phyloP scores from a whole-genome alignment of 192 early-diverging fungal species.

The Glomus cerebriforme region DNA sequence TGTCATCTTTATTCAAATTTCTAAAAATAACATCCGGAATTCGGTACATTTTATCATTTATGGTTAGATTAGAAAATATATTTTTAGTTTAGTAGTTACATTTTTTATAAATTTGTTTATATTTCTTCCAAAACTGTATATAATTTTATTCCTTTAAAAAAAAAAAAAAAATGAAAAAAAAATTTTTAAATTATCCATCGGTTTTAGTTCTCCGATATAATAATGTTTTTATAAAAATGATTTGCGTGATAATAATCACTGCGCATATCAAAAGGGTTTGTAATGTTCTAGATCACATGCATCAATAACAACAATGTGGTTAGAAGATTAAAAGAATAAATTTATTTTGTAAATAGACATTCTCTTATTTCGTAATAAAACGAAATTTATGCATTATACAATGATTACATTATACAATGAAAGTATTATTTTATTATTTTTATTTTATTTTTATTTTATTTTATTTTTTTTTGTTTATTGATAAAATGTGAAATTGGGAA shows the following conservation, averaged over 20 bases:
- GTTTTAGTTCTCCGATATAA: too few relatives aligned
- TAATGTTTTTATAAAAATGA: too few relatives aligned
- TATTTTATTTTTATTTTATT: too few relatives aligned
- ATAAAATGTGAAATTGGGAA: too few relatives aligned
- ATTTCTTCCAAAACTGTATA: background rate
- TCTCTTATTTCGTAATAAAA: background rate
- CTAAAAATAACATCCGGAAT: background rate
- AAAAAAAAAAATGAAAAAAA: too few relatives aligned
- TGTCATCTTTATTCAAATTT: background rate
- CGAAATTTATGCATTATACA: background rate
- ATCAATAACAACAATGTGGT: background rate
- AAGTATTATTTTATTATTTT: too few relatives aligned
- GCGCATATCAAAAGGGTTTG: background rate
- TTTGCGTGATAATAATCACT: too few relatives aligned
- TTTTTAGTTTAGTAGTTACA: background rate
- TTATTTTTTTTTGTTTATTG: too few relatives aligned
- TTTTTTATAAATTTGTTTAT: background rate
- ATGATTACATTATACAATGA: background rate
- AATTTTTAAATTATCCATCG: too few relatives aligned
- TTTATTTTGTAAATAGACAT: background rate
- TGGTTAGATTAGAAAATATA: background rate
- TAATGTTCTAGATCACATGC: background rate
- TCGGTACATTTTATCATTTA: background rate
- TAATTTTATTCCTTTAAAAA: too few relatives aligned
- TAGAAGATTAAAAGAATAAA: too few relatives aligned